Percentiles rank a stretch among this genome's conserved stretches.
These are phyloP conservation scores for Metroxylon sagu DNA, from an alignment of 176 grass and related monocot species.

Conservation along the genomic window DNA sequence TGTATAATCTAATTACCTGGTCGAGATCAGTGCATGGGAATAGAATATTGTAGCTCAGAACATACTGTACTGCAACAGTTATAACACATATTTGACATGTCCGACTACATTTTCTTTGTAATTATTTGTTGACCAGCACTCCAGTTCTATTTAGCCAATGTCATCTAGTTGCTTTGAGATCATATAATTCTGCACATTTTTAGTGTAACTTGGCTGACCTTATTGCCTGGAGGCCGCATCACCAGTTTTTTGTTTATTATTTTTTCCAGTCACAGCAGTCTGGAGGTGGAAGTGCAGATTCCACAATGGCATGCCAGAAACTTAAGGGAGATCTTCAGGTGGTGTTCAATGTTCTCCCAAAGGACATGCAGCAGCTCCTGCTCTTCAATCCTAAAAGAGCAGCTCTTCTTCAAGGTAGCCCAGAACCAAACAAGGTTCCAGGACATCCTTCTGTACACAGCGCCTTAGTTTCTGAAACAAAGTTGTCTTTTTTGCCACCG, in stretches of 20 bases:
- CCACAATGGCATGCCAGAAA: slow-evolving; percentile 47
- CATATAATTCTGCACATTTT: too few species aligned
- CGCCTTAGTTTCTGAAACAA: slow-evolving; percentile 27
- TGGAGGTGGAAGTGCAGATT: slow-evolving; percentile 35
- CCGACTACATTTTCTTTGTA: too few species aligned
- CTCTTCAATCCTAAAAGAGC: slow-evolving; percentile 81
- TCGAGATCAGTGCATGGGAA: too few species aligned
- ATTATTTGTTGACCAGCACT: too few species aligned
- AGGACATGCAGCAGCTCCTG: slow-evolving; percentile 81
- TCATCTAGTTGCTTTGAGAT: too few species aligned
- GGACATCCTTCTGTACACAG: slow-evolving; percentile 13
- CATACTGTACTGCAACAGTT: too few species aligned
- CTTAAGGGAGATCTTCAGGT: slow-evolving; percentile 52
- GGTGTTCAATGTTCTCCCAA: slow-evolving; percentile 70
- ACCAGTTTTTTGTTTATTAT: slow-evolving; percentile 4
- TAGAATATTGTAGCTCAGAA: too few species aligned
- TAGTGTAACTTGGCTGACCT: too few species aligned
- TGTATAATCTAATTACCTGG: too few species aligned
- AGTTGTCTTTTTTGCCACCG: slow-evolving; percentile 27
- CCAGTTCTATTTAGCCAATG: too few species aligned
- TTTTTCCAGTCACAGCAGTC: slow-evolving; percentile 28
- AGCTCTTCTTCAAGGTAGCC: slow-evolving; percentile 49
- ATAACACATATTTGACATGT: too few species aligned
- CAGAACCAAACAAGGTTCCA: slow-evolving; percentile 24
- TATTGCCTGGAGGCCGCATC: too few species aligned